Conservation (phyloP, 2,329 filamentous ascomycete species). For the Ilyonectria robusta region DNA sequence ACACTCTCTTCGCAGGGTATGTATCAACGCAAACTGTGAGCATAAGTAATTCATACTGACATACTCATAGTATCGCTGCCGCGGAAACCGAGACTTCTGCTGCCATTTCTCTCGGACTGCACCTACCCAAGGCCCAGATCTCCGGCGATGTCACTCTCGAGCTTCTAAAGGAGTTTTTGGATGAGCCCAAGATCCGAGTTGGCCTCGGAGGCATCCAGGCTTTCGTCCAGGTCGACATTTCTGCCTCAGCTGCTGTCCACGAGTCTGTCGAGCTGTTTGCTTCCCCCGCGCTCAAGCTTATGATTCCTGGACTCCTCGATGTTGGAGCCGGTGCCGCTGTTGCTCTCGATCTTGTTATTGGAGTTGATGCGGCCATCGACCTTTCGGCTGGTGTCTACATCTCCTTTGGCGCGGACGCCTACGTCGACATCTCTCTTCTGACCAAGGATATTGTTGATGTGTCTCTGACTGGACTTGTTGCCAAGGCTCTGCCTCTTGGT, state of each 20-base stretch:
- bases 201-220: constrained; percentile 66
- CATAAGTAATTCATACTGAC: neutral
- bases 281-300: constrained; percentile 53
- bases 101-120: constrained; percentile 43
- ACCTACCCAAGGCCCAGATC: constrained; percentile 55
- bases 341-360: constrained; percentile 66
- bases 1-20: constrained; percentile 34
- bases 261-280: constrained; percentile 67
- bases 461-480: constrained; percentile 55
- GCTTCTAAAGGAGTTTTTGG: constrained; percentile 57
- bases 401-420: constrained; percentile 62
- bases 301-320: constrained; percentile 54
- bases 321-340: constrained; percentile 61
- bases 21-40: neutral
- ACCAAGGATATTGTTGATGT: constrained; percentile 57
- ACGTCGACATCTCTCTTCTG: constrained; percentile 58
- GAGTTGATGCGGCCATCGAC: constrained; percentile 63
- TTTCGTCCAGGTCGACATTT: constrained; percentile 65
- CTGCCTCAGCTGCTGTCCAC: constrained; percentile 60
- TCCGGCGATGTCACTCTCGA: constrained; percentile 63
- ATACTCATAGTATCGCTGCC: constrained; percentile 31
- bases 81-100: constrained; percentile 32
- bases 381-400: constrained; percentile 63
- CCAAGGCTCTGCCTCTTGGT: constrained; percentile 45
- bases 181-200: constrained; percentile 59